These are phyloP conservation scores for Cyclotella sp. DNA, from an alignment of 108 stramenopile species.

Conservation along the genomic window DNA sequence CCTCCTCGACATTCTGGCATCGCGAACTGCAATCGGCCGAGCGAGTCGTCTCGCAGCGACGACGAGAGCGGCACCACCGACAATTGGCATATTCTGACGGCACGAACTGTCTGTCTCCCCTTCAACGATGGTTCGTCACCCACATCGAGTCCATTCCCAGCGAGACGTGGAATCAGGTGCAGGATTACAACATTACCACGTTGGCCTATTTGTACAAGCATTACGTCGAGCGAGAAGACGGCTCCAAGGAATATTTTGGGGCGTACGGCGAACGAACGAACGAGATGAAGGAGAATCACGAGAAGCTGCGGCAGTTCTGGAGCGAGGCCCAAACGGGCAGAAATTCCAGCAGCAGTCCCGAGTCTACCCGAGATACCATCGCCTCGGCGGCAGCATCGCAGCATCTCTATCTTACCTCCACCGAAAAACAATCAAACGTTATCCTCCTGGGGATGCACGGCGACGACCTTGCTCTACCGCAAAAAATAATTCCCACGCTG, in stretches of 20 bases:
- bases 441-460: constrained; percentile 49
- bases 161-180: constrained; percentile 15
- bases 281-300: constrained; percentile 43
- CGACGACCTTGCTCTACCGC: constrained; percentile 11
- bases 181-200: constrained; percentile 40
- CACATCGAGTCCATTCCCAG: constrained; percentile 27
- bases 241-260: constrained; percentile 40
- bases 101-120: constrained; percentile 26
- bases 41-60: neutral
- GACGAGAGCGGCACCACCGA: neutral
- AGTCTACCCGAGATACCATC: neutral
- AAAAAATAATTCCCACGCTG: constrained; percentile 32
- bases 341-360: neutral
- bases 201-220: constrained; percentile 52
- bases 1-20: constrained; percentile 1
- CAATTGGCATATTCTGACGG: neutral
- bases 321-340: neutral
- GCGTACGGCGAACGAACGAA: constrained; percentile 38
- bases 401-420: neutral
- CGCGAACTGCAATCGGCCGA: neutral
- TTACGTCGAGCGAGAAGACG: constrained; percentile 23
- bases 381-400: neutral
- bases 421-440: constrained; percentile 8
- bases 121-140: constrained; percentile 33
- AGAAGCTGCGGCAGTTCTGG: constrained; percentile 32